Evolutionary conservation across 306 rosid species (phyloP).

Genomic region (Medicago truncatula): DNA sequence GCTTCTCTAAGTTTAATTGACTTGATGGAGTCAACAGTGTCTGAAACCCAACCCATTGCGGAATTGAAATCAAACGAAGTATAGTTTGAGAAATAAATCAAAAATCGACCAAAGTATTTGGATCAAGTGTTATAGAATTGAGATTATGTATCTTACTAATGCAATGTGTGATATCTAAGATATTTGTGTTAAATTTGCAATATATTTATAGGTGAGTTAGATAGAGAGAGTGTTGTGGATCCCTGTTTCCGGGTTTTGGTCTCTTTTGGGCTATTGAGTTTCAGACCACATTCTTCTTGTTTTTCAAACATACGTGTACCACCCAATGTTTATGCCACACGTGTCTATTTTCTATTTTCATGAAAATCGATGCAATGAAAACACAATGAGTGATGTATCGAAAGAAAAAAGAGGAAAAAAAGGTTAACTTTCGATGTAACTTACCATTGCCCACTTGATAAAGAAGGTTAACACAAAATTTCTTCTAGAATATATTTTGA

Average conservation of each 20-base stretch:
- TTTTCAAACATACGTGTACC: slow-evolving; percentile 34
- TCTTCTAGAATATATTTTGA: no score
- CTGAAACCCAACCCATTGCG: slow-evolving; percentile 67
- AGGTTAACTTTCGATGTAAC: no score
- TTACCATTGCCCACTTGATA: no score
- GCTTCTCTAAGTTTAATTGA: slow-evolving; percentile 61
- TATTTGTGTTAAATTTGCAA: neutral
- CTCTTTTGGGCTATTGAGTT: neutral
- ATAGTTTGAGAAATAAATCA: neutral
- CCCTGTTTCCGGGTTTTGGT: neutral
- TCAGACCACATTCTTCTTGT: neutral
- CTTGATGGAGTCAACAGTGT: slow-evolving; percentile 56
- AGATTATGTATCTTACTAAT: neutral
- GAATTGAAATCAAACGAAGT: neutral
- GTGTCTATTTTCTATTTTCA: slow-evolving; percentile 2
- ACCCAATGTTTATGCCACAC: slow-evolving; percentile 26
- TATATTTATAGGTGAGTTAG: neutral
- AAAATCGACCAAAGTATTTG: neutral
- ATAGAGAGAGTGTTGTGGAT: neutral
- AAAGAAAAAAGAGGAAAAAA: no score
- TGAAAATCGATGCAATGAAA: neutral
- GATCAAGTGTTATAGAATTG: neutral
- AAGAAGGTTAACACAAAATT: no score
- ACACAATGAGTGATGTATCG: no score
- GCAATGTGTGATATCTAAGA: neutral